Conservation (phyloP, 768 basidiomycete genomes). For the Candolleomyces eurysporus region DNA sequence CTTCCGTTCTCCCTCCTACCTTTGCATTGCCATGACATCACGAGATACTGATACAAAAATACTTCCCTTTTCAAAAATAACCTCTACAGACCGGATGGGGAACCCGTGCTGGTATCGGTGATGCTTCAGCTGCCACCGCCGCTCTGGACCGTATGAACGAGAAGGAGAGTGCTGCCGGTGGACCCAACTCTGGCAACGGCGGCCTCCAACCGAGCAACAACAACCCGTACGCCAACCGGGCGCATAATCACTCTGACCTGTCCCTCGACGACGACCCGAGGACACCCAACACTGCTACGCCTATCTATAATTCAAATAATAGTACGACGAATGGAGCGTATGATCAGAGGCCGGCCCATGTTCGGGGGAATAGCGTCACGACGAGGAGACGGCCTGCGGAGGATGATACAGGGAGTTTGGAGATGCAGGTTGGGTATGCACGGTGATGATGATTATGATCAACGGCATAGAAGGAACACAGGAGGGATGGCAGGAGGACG, state of each 20-base stretch:
- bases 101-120: constrained; percentile 91
- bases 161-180: constrained; percentile 25
- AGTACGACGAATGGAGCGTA: not conserved
- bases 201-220: constrained; percentile 7
- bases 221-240: constrained; percentile 27
- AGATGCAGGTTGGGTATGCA: constrained; percentile 7
- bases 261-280: not conserved
- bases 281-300: constrained; percentile 1
- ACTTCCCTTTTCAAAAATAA: not conserved
- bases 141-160: constrained; percentile 51
- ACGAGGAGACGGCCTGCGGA: constrained; percentile 5
- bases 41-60: not conserved
- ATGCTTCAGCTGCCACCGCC: constrained; percentile 72
- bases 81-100: constrained; percentile 81
- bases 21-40: not conserved
- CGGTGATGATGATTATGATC: not conserved
- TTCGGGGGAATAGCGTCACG: constrained; percentile 1
- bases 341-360: constrained; percentile 4
- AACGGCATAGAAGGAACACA: no score
- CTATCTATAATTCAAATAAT: not conserved
- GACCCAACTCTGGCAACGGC: constrained; percentile 12
- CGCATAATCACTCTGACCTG: constrained; percentile 12
- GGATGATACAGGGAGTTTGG: constrained; percentile 11
- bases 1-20: not conserved
- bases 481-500: not conserved